Conservation (phyloP, 2,329 filamentous ascomycete genomes). For the Neocucurbitaria cava region DNA sequence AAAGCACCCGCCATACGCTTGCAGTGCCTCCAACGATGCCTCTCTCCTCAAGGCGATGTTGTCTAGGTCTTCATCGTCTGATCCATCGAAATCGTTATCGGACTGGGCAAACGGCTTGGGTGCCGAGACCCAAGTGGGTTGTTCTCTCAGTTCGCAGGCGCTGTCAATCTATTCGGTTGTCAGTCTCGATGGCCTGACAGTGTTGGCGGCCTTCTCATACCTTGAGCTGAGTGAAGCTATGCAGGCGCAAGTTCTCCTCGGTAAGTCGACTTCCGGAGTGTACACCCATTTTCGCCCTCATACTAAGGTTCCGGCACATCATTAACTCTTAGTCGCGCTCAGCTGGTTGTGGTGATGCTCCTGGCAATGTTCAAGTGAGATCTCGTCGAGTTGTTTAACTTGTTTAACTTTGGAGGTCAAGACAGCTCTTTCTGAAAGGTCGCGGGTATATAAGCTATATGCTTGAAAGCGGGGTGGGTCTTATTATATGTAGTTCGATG, state of each 20-base stretch:
- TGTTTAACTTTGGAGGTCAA: neutral
- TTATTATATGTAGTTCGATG: constrained; percentile 21
- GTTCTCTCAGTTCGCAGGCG: constrained; percentile 15
- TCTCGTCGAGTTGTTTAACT: neutral
- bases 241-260: constrained; percentile 40
- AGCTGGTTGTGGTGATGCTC: neutral
- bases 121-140: constrained; percentile 18
- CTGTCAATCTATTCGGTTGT: constrained; percentile 13
- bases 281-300: neutral
- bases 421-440: neutral
- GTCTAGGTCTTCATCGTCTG: constrained; percentile 31
- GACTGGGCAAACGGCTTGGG: constrained; percentile 23
- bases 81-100: constrained; percentile 27
- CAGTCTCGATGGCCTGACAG: constrained; percentile 2
- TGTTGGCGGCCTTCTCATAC: constrained; percentile 19
- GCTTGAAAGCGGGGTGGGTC: neutral
- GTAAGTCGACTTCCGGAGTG: constrained; percentile 22
- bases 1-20: constrained; percentile 42
- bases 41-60: constrained; percentile 30
- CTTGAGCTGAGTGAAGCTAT: constrained; percentile 32
- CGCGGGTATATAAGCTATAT: neutral
- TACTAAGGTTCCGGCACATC: neutral
- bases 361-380: too few relatives aligned
- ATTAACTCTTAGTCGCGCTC: neutral
- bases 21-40: constrained; percentile 38